phyloP scores from a whole-genome alignment of 2,329 filamentous ascomycete genomes.

The Stagonosporopsis cucurbitacearum region DNA sequence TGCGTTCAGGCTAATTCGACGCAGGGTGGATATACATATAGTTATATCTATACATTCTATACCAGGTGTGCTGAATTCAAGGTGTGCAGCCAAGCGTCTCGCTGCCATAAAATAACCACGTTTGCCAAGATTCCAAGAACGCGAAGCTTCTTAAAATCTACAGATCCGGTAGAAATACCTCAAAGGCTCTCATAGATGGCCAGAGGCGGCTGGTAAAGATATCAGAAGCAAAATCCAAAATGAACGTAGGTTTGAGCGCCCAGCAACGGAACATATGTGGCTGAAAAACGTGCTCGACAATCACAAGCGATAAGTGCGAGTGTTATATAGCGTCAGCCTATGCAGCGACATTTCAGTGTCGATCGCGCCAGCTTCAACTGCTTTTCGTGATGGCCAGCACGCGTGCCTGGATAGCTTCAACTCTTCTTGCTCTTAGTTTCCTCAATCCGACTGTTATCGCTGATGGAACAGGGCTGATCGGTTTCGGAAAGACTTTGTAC shows the following conservation, averaged over 20 bases:
- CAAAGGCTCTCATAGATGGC: neutral
- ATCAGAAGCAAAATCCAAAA: too few relatives aligned
- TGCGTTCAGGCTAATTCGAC: too few relatives aligned
- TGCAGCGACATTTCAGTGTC: too few relatives aligned
- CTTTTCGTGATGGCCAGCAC: neutral
- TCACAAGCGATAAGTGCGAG: too few relatives aligned
- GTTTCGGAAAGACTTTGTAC: slow-evolving; percentile 26
- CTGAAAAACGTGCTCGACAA: too few relatives aligned
- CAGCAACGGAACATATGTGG: too few relatives aligned
- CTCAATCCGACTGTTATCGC: neutral
- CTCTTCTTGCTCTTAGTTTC: neutral
- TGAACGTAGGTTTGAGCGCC: too few relatives aligned
- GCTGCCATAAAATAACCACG: neutral
- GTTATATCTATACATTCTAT: too few relatives aligned
- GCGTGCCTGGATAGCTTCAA: neutral
- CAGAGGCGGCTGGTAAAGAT: neutral
- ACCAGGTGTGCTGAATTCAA: too few relatives aligned
- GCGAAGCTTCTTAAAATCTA: neutral
- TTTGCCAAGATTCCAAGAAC: neutral
- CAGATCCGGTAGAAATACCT: neutral
- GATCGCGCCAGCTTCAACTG: neutral
- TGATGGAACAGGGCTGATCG: slow-evolving; percentile 19
- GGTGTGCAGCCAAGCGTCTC: neutral
- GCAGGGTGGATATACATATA: too few relatives aligned
- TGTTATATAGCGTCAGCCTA: too few relatives aligned